These are phyloP conservation scores for Epichloe hybrida DNA, from an alignment of 2,329 filamentous ascomycete genomes.

Conservation along the genomic window DNA sequence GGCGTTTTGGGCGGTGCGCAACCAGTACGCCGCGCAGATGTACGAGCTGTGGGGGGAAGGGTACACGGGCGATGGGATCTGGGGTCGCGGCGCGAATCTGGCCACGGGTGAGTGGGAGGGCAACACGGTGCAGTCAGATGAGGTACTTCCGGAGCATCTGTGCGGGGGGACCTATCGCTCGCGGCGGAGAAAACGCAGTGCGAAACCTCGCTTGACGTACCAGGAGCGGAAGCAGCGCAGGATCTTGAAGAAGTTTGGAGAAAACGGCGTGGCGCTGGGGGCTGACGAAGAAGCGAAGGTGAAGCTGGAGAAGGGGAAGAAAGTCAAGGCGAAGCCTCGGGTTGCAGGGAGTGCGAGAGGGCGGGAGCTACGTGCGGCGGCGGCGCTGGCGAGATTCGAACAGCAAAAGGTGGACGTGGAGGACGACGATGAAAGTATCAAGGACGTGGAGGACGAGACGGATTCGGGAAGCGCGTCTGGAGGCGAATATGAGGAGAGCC, in stretches of 20 bases:
- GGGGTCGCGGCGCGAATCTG: slow-evolving; percentile 58
- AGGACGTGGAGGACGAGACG: slow-evolving; percentile 25
- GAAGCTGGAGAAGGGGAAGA: slow-evolving; percentile 53
- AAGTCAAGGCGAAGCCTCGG: slow-evolving; percentile 50
- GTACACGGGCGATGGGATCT: slow-evolving; percentile 73
- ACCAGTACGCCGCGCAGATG: slow-evolving; percentile 60
- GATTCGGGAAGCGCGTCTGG: slow-evolving; percentile 34
- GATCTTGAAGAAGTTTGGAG: slow-evolving; percentile 65
- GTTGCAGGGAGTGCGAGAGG: slow-evolving; percentile 64
- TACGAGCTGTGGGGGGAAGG: slow-evolving; percentile 51
- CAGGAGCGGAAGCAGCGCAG: slow-evolving; percentile 59
- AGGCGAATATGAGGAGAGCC: slow-evolving; percentile 28
- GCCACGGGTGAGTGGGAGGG: slow-evolving; percentile 45
- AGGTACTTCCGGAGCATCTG: slow-evolving; percentile 54
- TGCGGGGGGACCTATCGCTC: slow-evolving; percentile 71
- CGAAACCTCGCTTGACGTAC: slow-evolving; percentile 43
- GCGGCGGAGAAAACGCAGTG: slow-evolving; percentile 40
- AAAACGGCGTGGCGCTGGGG: slow-evolving; percentile 53
- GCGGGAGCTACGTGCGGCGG: slow-evolving; percentile 61
- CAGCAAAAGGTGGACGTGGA: slow-evolving; percentile 30
- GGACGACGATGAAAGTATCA: neutral
- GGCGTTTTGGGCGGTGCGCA: slow-evolving; percentile 68
- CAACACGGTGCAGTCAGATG: slow-evolving; percentile 36
- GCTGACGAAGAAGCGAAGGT: slow-evolving; percentile 53
- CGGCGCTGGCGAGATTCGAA: slow-evolving; percentile 62